These are phyloP conservation scores for Nephelium lappaceum DNA, from an alignment of 345 rosid species.

Conservation along the genomic window DNA sequence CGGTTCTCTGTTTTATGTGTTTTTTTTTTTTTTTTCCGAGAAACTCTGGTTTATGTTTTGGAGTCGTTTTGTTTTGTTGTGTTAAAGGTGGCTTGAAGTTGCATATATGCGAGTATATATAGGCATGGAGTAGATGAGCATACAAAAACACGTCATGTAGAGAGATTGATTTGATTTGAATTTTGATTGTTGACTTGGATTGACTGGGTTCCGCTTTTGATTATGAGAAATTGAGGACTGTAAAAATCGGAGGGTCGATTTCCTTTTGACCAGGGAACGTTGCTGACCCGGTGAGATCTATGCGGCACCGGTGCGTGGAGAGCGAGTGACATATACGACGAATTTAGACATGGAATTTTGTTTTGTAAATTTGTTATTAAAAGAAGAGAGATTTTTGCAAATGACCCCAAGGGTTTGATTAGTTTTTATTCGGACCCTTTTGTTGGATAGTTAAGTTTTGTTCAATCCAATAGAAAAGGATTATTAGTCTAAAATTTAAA, in stretches of 20 bases:
- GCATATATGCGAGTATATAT: not conserved
- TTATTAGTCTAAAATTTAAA: too few species aligned
- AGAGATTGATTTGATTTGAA: conserved; percentile 5
- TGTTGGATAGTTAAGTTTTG: too few species aligned
- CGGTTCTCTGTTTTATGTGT: not conserved
- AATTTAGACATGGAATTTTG: not conserved
- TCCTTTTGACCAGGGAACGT: not conserved
- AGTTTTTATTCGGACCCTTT: too few species aligned
- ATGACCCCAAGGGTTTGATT: too few species aligned
- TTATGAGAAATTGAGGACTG: too few species aligned
- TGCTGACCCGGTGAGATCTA: not conserved
- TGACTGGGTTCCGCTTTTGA: not conserved
- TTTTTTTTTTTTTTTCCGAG: not conserved
- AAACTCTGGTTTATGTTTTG: too few species aligned
- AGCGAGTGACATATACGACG: not conserved
- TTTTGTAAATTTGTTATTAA: not conserved
- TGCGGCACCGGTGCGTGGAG: not conserved
- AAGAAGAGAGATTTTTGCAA: not conserved
- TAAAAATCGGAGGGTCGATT: not conserved
- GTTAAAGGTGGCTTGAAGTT: not conserved
- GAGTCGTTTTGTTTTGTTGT: too few species aligned
- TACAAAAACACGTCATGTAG: conserved; percentile 4
- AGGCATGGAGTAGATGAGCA: too few species aligned
- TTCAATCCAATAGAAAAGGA: too few species aligned
- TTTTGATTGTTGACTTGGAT: conserved; percentile 2